Base-by-base conservation (phyloP, 352 stramenopile genomes). In the Globisporangium cystogenes region DNA sequence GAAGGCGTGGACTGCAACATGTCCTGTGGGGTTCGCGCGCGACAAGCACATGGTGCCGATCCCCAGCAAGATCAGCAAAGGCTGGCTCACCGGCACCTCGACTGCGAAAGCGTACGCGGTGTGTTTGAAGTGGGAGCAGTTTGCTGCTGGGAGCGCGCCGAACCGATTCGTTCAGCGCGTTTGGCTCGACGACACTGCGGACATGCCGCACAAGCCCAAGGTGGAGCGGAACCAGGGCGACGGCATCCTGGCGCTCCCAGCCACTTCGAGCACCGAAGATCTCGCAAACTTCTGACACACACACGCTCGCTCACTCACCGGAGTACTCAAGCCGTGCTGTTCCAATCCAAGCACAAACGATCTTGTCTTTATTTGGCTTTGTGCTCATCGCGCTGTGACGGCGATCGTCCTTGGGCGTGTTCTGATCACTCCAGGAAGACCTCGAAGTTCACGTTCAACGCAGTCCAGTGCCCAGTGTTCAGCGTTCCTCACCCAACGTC, bases 181-280 rank as follows among this genome's bases (percentile, higher is more conserved):
- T 16, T 81, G 70, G 70, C 40, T 81, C 12, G 65, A 77, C n/a
- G 70, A 81, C 49, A 61, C 53, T 5, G 51, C 39, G 2, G 42
- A 55, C 0, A 77, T 81, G 70, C 35, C 53, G 16, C 53, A 73
- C 16, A 77, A 77, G 20, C 68, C 70, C 7, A 59, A 63, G 26
- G 15, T 40, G 20, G 31, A 53, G 18, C 33, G 48, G 23, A 71
- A 65, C 35, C n/a, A 39, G 2, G 54, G 48, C 7, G 36, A 45
- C 4, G 21, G 26, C 1, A 36, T 43, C 10, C 42, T 65, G 24
- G 27, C 44, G 6, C 60, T 64, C 15, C 44, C 54, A 33, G 18
- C 12, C 3, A 7, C 35, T 3, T 40, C 52, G 24, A 57, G 39
- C 27, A 20, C 20, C 40, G 33, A 20, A n/a, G 51, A 64, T 7